Base-by-base conservation (phyloP, 805 yeast genomes). In the Candida insectalens region DNA sequence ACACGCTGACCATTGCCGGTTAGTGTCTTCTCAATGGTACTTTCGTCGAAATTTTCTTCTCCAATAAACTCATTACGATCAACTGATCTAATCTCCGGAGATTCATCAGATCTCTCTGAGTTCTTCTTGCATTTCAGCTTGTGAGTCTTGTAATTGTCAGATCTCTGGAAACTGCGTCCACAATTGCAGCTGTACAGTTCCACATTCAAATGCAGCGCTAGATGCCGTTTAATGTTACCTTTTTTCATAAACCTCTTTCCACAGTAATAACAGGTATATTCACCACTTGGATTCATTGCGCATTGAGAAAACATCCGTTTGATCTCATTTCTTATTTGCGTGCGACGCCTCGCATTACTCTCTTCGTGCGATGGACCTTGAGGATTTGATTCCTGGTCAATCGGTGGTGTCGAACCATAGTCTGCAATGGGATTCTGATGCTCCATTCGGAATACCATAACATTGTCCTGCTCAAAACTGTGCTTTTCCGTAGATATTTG, bases 71-170 rank as follows among this genome's bases (percentile, higher is more conserved):
- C n/a, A n/a, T n/a, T n/a, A n/a, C n/a, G n/a, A n/a, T n/a, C n/a
- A n/a, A n/a, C n/a, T n/a, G n/a, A n/a, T n/a, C n/a, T n/a, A n/a
- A n/a, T n/a, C n/a, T n/a, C n/a, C n/a, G n/a, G n/a, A n/a, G n/a
- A n/a, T n/a, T n/a, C n/a, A n/a, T n/a, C n/a, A n/a, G n/a, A n/a
- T n/a, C n/a, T n/a, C n/a, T n/a, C n/a, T n/a, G n/a, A n/a, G n/a
- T n/a, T 23, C 8, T 16, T 32, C 21, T 42, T 48, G 35, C 53
- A 48, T 12, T 43, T 37, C 6, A 32, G 30, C 5, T 37, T 35
- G 36, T 48, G 53, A 14, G 43, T 46, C 30, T 45, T 47, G 32
- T 30, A 48, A 25, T 48, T 48, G 29, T 48, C 53, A 1, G 51
- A 46, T 30, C 53, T 36, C 31, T 44, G 45, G 38, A 48, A 48